Base-by-base conservation (phyloP, 441 rosid species). In the Erodium texanum region DNA sequence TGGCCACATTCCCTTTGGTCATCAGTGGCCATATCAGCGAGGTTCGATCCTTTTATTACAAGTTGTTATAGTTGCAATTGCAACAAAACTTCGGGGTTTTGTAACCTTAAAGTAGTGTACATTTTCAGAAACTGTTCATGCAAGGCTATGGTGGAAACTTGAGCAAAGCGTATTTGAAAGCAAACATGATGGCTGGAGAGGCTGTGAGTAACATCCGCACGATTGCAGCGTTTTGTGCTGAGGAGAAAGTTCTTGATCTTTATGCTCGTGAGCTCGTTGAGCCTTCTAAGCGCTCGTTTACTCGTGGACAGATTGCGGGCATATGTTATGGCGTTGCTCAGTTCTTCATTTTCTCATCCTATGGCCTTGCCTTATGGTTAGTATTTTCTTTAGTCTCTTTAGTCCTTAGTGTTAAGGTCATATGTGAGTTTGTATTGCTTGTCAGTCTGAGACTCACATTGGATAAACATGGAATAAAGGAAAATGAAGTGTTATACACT, bases 231-330 rank as follows among this genome's bases (percentile, higher is more conserved):
- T 95, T 95, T 79, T 92, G 92, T 67, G 89, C 98, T 0, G 99
- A 95, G 76, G 75, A 85, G 11, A 87, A 90, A 79, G 88, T 95
- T 38, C 95, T 95, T 41, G 81, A 86, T 32, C 90, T 95, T 24
- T 95, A 88, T 0, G 62, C 32, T 59, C 24, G 50, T 82, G 78
- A 71, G 91, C 89, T 79, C 92, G 62, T 73, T 74, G 69, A 95
- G 80, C 79, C 97, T 95, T 36, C 84, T 86, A 76, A 77, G 19
- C 93, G 90, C n/a, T 92, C 98, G 80, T 95, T 95, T 76, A 90
- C 98, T 97, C 92, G 92, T 77, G 99, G 99, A 29, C 98, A 95
- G 79, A 90, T 95, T 16, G 98, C 98, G 9, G 99, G 99, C 74
- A 90, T 93, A 64, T 98, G 97, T 19, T 95, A 79, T 27, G 99